A percentile compares a stretch with the other conserved stretches of the same genome.
phyloP scores from a whole-genome alignment of 331 rosid genomes.

The Quercus lobata region DNA sequence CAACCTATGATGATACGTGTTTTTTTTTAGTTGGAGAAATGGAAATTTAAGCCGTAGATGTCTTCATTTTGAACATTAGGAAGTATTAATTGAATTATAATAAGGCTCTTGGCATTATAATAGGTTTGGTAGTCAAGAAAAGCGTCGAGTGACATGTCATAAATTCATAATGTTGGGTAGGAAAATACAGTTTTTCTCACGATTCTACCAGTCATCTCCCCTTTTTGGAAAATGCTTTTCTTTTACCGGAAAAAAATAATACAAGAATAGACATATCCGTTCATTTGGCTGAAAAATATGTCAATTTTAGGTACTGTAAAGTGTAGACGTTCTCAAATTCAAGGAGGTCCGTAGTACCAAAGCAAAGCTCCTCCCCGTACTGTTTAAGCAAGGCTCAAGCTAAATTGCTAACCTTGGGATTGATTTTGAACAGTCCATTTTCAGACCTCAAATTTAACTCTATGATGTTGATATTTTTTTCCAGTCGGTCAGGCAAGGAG shows the following conservation, averaged over 20 bases:
- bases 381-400: background rate
- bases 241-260: background rate
- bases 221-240: background rate
- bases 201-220: background rate
- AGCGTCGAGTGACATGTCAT: background rate
- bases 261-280: background rate
- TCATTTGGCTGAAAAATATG: background rate
- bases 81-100: no score
- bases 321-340: background rate
- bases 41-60: no score
- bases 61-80: no score
- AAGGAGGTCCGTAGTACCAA: background rate
- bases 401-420: background rate
- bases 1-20: no score
- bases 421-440: background rate
- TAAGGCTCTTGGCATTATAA: background rate
- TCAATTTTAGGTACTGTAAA: background rate
- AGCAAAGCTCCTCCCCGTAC: background rate
- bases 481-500: constrained; percentile 10
- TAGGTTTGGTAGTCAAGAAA: background rate
- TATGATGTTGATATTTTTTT: background rate
- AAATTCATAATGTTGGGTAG: background rate
- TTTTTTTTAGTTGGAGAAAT: no score
- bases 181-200: background rate
- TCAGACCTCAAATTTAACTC: background rate